phyloP scores from a whole-genome alignment of 2,329 filamentous ascomycete genomes.

The Chrysoporthe cubensis region DNA sequence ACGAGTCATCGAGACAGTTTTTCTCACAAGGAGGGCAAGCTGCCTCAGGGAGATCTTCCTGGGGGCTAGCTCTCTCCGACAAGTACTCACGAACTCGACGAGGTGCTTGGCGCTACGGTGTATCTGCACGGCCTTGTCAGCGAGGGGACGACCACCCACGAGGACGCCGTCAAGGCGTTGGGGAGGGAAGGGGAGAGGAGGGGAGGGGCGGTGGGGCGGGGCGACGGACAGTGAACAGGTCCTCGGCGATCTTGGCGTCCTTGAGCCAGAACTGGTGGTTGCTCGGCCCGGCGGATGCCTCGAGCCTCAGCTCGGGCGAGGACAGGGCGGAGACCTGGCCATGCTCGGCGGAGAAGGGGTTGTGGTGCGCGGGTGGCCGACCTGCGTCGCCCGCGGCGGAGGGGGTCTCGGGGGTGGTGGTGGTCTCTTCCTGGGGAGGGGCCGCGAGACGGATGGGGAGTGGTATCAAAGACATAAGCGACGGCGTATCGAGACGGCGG shows the following conservation, averaged over 20 bases:
- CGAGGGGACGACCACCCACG: background rate
- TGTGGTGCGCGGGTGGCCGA: background rate
- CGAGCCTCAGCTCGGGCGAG: background rate
- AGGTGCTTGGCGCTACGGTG: slow-evolving; percentile 30
- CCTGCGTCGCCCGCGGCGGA: background rate
- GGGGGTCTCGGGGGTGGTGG: slow-evolving; percentile 11
- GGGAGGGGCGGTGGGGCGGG: background rate
- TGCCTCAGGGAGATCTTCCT: slow-evolving; percentile 7
- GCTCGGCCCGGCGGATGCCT: background rate
- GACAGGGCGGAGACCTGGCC: background rate
- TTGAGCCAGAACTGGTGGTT: slow-evolving; percentile 30
- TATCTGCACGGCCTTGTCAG: slow-evolving; percentile 22
- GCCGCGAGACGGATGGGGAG: slow-evolving; percentile 23
- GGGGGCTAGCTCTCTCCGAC: slow-evolving; percentile 9
- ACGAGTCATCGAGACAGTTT: background rate
- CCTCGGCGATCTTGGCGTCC: slow-evolving; percentile 29
- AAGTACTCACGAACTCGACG: slow-evolving; percentile 25
- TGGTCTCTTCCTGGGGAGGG: slow-evolving; percentile 12
- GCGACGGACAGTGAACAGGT: slow-evolving; percentile 28
- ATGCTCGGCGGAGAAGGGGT: background rate
- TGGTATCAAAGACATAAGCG: slow-evolving; percentile 22
- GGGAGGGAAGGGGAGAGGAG: background rate
- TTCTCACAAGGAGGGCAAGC: slow-evolving; percentile 15
- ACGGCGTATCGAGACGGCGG: background rate
- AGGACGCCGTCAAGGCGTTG: background rate